These are phyloP conservation scores for Rasamsonia emersonii DNA, from an alignment of 2,329 filamentous ascomycete genomes.

Conservation along the genomic window DNA sequence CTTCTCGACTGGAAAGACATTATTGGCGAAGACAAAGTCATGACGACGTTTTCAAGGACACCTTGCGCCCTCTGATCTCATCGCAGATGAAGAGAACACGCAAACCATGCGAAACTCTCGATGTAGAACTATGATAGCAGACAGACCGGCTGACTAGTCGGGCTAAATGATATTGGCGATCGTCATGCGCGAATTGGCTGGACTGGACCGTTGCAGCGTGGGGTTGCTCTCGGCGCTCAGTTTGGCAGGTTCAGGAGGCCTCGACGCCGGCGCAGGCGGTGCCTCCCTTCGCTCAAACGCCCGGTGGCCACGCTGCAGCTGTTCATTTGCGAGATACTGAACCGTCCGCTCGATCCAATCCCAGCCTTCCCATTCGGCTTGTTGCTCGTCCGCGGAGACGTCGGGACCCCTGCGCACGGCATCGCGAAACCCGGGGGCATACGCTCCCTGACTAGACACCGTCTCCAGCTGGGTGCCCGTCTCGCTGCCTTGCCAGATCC, in stretches of 20 bases:
- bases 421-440: conserved; percentile 10
- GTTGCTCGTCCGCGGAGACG: conserved; percentile 46
- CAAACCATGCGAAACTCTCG: too few species aligned
- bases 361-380: conserved; percentile 73
- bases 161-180: conserved; percentile 38
- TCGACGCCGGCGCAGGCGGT: conserved; percentile 3
- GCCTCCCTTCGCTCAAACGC: conserved; percentile 8
- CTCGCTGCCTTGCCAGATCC: conserved; percentile 69
- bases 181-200: conserved; percentile 36
- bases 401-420: conserved; percentile 9
- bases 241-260: conserved; percentile 9
- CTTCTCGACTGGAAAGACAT: too few species aligned
- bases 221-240: conserved; percentile 17
- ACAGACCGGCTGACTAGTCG: too few species aligned
- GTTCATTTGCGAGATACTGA: conserved; percentile 44
- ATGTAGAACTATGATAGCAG: too few species aligned
- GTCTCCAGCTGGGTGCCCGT: conserved; percentile 30
- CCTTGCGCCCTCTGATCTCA: too few species aligned
- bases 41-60: too few species aligned
- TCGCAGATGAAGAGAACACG: too few species aligned
- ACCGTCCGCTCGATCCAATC: conserved; percentile 59
- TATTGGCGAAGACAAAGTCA: too few species aligned
- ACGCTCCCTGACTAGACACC: conserved; percentile 13
- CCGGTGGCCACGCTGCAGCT: conserved; percentile 15
- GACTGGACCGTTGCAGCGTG: conserved; percentile 17